Base-by-base conservation (phyloP, 208 protist genomes). In the Acanthamoeba culbertsoni region DNA sequence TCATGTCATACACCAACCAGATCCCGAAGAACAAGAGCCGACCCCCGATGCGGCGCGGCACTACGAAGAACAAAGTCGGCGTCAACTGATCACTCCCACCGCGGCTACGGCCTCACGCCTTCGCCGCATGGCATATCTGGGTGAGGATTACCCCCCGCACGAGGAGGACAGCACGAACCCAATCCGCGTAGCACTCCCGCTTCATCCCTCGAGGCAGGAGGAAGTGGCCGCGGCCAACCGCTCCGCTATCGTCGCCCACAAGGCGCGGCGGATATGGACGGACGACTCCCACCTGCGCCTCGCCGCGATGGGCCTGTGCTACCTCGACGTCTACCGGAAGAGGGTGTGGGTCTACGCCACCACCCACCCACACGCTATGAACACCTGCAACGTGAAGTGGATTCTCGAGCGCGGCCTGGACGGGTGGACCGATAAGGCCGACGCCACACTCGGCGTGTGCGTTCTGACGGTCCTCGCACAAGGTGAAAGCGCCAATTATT, bases 301-400 rank as follows among this genome's bases (percentile, higher is more conserved):
- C 23, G 37, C 82, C 1, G 37, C 82, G 20, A n/a, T 90, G 51
- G 57, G 82, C 7, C 23, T 90, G 43, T 40, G n/a, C 35, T 90
- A 35, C 33, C 82, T 90, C 40, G 82, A 90, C 28, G 26, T 42
- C 26, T 90, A 90, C 33, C 31, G 57, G 23, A 90, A 48, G 82
- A 90, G 68, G 51, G 48, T 90, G 8, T 90, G 82, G 82, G 57
- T 90, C 35, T 90, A 90, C 35, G 82, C 82, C 12, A 90, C 82
- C 7, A 71, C 45, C 35, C 82, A 90, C 53, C 82, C 82, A 23
- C 62, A 40, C n/a, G 57, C 82, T 2, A 62, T 90, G 82, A 4
- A n/a, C 51, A 4, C 16, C 10, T 16, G 43, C 26, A 90, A 71
- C 42, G 82, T 90, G 2, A 26, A 26, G 28, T 68, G 14, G n/a